Evolutionary conservation across 2,329 filamentous ascomycete genomes (phyloP), one percentile per base, ranked within the genome.

Genomic region (Cytospora leucostoma): DNA sequence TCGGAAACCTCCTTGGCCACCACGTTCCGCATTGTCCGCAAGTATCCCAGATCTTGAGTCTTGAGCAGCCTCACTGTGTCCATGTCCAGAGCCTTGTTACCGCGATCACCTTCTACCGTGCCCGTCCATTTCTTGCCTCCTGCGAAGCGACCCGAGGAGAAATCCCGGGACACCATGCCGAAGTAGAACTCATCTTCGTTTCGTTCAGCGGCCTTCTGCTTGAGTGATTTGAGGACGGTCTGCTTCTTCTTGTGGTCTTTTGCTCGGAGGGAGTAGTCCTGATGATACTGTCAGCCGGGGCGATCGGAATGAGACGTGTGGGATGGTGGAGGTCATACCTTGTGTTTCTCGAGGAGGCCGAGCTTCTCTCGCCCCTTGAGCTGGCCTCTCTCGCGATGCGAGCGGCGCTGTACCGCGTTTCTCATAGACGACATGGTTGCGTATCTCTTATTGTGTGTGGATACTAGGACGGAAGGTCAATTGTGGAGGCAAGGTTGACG

Each of bases 311-410:
- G 4, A 54, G 53, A 35, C 33, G n/a, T 47, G 4, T 13, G n/a
- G 8, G 44, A 17, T 21, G 7, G 15, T 32, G 34, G 15, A 21
- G 49, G 34, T 67, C 73, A 50, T 72, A 89, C 88, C 80, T 97
- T 97, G 83, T 95, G 91, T 80, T 99, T 98, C 77, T 98, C 95
- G 66, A 98, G 88, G 27, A 98, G 85, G 68, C 95, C 95, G 78
- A 93, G 92, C 80, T 92, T 92, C 68, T 88, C 81, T 59, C 95
- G 91, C 74, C 93, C 91, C 67, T 86, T 77, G 49, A 93, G 91
- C 76, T 98, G 95, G 40, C 91, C 91, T 71, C 95, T 89, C 82
- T 98, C 95, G 70, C 89, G 86, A 78, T 98, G 94, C 69, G 92
- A 89, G 73, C 92, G 92, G 77, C 92, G 86, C 70, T 92, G 86